Evolutionary conservation across 257 asterid species (phyloP).

Genomic region (Fraxinus pennsylvanica): DNA sequence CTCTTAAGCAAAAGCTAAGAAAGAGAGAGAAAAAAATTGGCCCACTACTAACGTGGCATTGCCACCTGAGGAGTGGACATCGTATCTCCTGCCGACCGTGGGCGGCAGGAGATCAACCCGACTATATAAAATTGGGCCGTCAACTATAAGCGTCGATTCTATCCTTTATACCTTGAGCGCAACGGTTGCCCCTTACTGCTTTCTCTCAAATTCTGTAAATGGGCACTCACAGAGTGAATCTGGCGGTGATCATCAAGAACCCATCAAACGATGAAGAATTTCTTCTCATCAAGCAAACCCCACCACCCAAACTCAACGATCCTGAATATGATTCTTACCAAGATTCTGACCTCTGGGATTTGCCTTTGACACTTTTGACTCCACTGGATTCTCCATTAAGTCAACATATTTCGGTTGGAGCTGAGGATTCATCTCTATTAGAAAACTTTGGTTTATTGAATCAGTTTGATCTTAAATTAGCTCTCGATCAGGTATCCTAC

Average conservation of each 20-base stretch:
- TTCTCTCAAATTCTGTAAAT: slow-evolving; percentile 24
- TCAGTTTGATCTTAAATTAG: slow-evolving; percentile 59
- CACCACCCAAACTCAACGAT: slow-evolving; percentile 74
- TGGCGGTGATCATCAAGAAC: slow-evolving; percentile 66
- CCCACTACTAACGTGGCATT: too few species aligned
- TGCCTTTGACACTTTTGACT: slow-evolving; percentile 60
- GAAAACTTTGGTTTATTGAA: slow-evolving; percentile 33
- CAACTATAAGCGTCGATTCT: too few species aligned
- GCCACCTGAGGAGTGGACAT: too few species aligned
- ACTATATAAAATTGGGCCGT: too few species aligned
- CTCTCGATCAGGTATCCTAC: slow-evolving; percentile 52
- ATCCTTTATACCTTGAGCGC: neutral
- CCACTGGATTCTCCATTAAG: slow-evolving; percentile 22
- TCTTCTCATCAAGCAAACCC: slow-evolving; percentile 63
- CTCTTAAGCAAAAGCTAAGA: too few species aligned
- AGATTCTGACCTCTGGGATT: slow-evolving; percentile 91
- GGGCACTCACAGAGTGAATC: slow-evolving; percentile 44
- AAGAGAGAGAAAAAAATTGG: too few species aligned
- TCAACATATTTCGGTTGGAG: slow-evolving; percentile 35
- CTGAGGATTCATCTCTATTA: slow-evolving; percentile 24
- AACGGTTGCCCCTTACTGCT: neutral
- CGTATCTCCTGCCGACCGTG: too few species aligned
- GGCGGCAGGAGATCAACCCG: too few species aligned
- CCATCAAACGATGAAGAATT: slow-evolving; percentile 51
- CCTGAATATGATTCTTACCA: slow-evolving; percentile 70